Conservation (phyloP, 164 flowering plant species). For the Akebia trifoliata region DNA sequence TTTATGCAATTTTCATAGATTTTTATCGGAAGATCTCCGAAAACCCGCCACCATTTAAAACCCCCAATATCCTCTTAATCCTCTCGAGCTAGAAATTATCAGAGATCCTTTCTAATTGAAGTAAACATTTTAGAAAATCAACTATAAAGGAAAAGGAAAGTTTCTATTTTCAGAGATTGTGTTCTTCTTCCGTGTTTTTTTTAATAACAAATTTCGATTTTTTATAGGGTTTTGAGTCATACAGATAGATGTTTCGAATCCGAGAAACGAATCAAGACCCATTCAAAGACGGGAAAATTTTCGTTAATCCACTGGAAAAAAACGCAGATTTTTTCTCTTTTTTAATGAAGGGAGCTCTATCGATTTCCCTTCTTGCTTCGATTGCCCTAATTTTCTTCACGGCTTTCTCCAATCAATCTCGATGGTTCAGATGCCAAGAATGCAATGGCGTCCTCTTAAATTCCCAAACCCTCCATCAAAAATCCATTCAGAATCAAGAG, state of each 20-base stretch:
- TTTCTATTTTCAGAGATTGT: too few relatives aligned
- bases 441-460: not conserved
- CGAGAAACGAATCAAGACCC: slow-evolving; percentile 5
- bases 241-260: not conserved
- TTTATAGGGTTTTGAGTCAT: too few relatives aligned
- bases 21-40: too few relatives aligned
- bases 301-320: not conserved
- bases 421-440: slow-evolving; percentile 8
- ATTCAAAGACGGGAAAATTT: not conserved
- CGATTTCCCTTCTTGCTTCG: slow-evolving; percentile 20
- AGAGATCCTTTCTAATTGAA: too few relatives aligned
- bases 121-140: too few relatives aligned
- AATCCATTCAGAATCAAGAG: not conserved
- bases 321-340: not conserved
- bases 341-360: slow-evolving; percentile 8
- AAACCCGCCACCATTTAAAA: too few relatives aligned
- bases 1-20: too few relatives aligned
- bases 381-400: slow-evolving; percentile 20
- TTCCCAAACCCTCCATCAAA: not conserved
- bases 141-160: too few relatives aligned
- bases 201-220: not conserved
- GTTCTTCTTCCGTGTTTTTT: not conserved
- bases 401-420: slow-evolving; percentile 15
- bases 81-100: too few relatives aligned
- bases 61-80: too few relatives aligned